Evolutionary conservation across 1,139 yeast genomes (phyloP).

Genomic region (Pneumocystis carinii): DNA sequence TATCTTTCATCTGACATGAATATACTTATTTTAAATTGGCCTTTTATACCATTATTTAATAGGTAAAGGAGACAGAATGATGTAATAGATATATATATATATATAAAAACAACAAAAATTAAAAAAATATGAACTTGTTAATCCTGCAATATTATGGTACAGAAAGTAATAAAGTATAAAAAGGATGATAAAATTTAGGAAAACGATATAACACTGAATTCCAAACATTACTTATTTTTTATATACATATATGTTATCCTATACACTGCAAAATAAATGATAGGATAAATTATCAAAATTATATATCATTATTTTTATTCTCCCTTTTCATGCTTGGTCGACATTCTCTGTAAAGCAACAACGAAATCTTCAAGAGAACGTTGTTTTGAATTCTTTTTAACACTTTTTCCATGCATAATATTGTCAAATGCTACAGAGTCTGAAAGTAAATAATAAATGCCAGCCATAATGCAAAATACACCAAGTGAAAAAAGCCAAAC

Average conservation of each 20-base stretch:
- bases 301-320: background rate
- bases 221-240: background rate
- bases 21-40: no score
- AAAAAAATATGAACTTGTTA: background rate
- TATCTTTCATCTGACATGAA: background rate
- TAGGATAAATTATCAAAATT: background rate
- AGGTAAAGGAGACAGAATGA: background rate
- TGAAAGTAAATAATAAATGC: conserved; percentile 57
- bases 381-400: conserved; percentile 47
- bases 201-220: background rate
- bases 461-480: conserved; percentile 56
- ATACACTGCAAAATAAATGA: background rate
- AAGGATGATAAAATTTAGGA: background rate
- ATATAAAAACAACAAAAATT: background rate
- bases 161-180: background rate
- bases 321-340: background rate
- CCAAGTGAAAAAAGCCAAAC: conserved; percentile 58
- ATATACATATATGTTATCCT: background rate
- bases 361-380: conserved; percentile 91
- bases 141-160: background rate
- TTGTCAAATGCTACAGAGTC: conserved; percentile 78
- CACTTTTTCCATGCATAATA: conserved; percentile 80
- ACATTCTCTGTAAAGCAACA: conserved; percentile 30
- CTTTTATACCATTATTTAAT: background rate
- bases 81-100: background rate